Conservation (phyloP, 176 grass and related monocot genomes). For the Phoenix dactylifera region DNA sequence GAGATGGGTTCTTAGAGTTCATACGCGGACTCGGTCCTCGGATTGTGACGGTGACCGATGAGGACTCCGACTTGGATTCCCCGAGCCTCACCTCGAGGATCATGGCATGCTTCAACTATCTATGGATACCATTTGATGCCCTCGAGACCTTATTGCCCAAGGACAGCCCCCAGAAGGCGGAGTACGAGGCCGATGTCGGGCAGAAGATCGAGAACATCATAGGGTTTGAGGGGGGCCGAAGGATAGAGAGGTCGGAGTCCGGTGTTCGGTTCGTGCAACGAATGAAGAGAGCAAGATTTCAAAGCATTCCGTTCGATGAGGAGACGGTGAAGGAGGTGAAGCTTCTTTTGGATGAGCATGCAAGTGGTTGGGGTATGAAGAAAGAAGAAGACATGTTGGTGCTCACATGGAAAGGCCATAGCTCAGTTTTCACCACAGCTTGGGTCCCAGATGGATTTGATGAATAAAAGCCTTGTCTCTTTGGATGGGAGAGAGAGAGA, state of each 20-base stretch:
- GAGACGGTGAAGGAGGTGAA: conserved; percentile 18
- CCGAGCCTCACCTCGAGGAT: conserved; percentile 18
- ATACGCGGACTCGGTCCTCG: conserved; percentile 7
- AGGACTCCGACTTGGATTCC: conserved; percentile 20
- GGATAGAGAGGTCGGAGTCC: conserved; percentile 15
- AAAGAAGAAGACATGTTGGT: conserved; percentile 19
- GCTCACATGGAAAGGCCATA: conserved; percentile 22
- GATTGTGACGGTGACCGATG: conserved; percentile 12
- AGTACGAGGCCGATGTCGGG: conserved; percentile 17
- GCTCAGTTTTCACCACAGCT: conserved; percentile 11
- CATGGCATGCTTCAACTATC: conserved; percentile 22
- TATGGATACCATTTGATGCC: conserved; percentile 24
- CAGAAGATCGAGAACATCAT: conserved; percentile 24
- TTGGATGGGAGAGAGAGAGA: too few species aligned
- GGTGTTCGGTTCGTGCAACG: not conserved
- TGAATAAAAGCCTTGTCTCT: conserved; percentile 8
- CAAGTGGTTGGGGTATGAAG: conserved; percentile 26
- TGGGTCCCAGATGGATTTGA: conserved; percentile 13
- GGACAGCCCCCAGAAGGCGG: conserved; percentile 14
- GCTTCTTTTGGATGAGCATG: conserved; percentile 13
- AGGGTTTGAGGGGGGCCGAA: conserved; percentile 6
- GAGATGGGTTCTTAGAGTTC: conserved; percentile 17
- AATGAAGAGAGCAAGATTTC: conserved; percentile 7
- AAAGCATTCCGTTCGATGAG: not conserved
- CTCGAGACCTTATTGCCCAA: conserved; percentile 25